Conservation (phyloP, 257 asterid species). For the Solanum sejunctum region DNA sequence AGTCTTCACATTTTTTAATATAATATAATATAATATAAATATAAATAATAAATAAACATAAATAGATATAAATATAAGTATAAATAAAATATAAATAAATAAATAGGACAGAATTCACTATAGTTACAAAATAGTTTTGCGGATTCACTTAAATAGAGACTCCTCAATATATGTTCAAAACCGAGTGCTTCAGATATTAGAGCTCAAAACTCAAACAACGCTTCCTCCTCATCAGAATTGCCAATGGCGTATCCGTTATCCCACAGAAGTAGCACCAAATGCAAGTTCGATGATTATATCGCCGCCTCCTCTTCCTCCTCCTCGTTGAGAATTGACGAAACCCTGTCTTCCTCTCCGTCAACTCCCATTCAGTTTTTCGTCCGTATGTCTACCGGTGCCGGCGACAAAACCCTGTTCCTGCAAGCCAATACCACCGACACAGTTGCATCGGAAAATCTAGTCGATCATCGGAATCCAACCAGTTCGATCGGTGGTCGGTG, state of each 20-base stretch:
- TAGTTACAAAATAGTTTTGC: too few relatives aligned
- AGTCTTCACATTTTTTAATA: too few relatives aligned
- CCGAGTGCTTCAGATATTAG: background rate
- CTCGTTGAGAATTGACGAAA: constrained; percentile 48
- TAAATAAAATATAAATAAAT: too few relatives aligned
- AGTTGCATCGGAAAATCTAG: constrained; percentile 26
- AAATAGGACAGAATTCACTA: too few relatives aligned
- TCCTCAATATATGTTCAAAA: too few relatives aligned
- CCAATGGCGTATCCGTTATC: background rate
- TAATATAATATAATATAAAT: too few relatives aligned
- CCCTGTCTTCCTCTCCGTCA: constrained; percentile 22
- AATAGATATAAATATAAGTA: too few relatives aligned
- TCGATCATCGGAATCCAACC: constrained; percentile 28
- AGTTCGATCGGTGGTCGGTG: background rate
- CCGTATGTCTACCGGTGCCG: constrained; percentile 37
- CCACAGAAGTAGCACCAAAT: constrained; percentile 21
- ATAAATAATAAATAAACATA: too few relatives aligned
- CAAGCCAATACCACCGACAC: constrained; percentile 45
- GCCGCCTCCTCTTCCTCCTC: constrained; percentile 12
- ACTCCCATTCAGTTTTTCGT: constrained; percentile 62
- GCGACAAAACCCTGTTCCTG: constrained; percentile 37
- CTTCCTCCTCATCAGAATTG: background rate
- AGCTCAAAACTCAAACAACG: background rate
- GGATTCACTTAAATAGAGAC: too few relatives aligned
- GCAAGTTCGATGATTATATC: constrained; percentile 50